These are phyloP conservation scores for Artemisia annua DNA, from an alignment of 129 eudicot genomes.

Conservation along the genomic window DNA sequence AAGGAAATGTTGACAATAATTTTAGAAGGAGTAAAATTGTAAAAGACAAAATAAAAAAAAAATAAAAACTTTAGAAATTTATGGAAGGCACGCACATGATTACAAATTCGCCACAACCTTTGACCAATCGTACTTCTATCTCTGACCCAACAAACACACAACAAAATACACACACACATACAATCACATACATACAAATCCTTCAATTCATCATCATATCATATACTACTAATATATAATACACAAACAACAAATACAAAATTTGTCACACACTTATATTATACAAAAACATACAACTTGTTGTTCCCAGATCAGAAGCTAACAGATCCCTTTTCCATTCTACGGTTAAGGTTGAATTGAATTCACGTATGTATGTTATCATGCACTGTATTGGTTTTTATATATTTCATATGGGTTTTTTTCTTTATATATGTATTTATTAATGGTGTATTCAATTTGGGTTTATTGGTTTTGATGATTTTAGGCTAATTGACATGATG, in stretches of 20 bases:
- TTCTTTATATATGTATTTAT: not conserved
- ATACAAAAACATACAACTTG: not conserved
- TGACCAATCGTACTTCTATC: constrained; percentile 39
- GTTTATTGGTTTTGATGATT: constrained; percentile 21
- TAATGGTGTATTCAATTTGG: not conserved
- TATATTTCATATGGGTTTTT: constrained; percentile 3
- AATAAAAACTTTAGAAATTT: not conserved
- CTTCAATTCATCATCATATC: constrained; percentile 10
- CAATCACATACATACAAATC: not conserved
- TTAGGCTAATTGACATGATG: not conserved
- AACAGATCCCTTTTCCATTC: constrained; percentile 33
- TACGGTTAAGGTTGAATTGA: not conserved
- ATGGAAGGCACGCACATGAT: not conserved
- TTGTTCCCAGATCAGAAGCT: constrained; percentile 49
- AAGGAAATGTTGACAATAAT: too few species aligned
- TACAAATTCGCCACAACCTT: constrained; percentile 14
- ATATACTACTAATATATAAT: too few species aligned
- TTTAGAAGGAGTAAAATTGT: too few species aligned
- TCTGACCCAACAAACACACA: constrained; percentile 22
- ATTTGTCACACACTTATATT: not conserved
- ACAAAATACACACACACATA: constrained; percentile 28
- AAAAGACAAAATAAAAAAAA: not conserved
- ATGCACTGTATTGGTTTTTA: constrained; percentile 31
- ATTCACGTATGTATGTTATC: constrained; percentile 25
- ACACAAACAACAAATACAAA: too few species aligned